Evolutionary conservation across 345 rosid genomes (phyloP).

Genomic region (Noccaea caerulescens): DNA sequence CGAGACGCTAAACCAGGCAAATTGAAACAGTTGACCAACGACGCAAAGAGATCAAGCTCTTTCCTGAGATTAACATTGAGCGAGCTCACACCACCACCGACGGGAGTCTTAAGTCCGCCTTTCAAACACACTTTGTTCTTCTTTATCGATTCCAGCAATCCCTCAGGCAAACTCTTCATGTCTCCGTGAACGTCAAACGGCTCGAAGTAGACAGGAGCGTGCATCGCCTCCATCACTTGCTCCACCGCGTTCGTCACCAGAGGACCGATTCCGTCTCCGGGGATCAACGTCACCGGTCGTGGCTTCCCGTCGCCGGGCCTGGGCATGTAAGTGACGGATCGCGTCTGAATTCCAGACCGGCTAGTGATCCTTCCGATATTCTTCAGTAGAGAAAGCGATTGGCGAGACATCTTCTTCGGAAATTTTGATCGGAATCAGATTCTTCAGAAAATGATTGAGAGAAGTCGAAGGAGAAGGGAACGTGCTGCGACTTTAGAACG

Average conservation of each 20-base stretch:
- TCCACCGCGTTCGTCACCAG: conserved; percentile 89
- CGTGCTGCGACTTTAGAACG: conserved; percentile 34
- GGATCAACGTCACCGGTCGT: conserved; percentile 78
- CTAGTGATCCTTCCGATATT: conserved; percentile 46
- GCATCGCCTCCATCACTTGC: conserved; percentile 95
- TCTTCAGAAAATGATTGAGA: conserved; percentile 30
- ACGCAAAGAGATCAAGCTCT: conserved; percentile 91
- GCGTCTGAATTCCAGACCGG: conserved; percentile 43
- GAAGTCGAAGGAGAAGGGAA: conserved; percentile 6
- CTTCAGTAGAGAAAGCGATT: conserved; percentile 56
- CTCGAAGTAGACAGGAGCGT: conserved; percentile 92
- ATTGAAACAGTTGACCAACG: conserved; percentile 88
- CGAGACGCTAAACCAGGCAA: conserved; percentile 84
- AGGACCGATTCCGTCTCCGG: conserved; percentile 96
- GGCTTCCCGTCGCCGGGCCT: conserved; percentile 95
- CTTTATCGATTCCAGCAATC: conserved; percentile 92
- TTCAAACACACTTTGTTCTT: conserved; percentile 96
- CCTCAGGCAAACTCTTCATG: conserved; percentile 77
- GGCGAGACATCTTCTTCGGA: conserved; percentile 63
- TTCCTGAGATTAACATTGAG: conserved; percentile 74
- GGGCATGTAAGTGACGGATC: conserved; percentile 98
- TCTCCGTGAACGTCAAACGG: conserved; percentile 81
- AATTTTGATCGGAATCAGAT: conserved; percentile 42
- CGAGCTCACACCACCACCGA: conserved; percentile 94
- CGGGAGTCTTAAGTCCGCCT: conserved; percentile 81